Evolutionary conservation across 2,329 filamentous ascomycete species (phyloP).

Genomic region (Colletotrichum sp.): DNA sequence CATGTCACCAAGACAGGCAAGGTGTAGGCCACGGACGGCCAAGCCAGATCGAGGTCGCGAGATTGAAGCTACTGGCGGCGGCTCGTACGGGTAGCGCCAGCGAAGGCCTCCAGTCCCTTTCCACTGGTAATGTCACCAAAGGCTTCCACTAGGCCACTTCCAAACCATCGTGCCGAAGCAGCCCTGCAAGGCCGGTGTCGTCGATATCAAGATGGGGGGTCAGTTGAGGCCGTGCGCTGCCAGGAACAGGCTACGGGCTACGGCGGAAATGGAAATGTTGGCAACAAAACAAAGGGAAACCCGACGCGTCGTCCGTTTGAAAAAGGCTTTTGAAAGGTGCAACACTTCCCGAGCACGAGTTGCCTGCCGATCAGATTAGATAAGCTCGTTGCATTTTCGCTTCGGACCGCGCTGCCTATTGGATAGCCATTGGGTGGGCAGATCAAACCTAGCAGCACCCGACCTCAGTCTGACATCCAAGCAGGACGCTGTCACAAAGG

Average conservation of each 20-base stretch:
- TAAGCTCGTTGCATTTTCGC: background rate
- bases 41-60: background rate
- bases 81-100: background rate
- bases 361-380: slow-evolving; percentile 4
- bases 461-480: background rate
- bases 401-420: background rate
- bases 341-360: background rate
- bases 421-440: background rate
- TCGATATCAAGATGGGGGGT: background rate
- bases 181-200: background rate
- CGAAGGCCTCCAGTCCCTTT: background rate
- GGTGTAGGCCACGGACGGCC: no score
- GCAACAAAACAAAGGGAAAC: background rate
- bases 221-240: background rate
- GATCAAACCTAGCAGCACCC: background rate
- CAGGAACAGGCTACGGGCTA: background rate
- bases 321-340: background rate
- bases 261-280: background rate
- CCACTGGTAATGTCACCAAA: background rate
- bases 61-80: background rate
- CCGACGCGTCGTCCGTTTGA: background rate
- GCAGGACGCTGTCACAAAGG: no score
- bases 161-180: background rate
- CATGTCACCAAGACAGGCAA: background rate
- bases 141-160: background rate